Evolutionary conservation across 192 early-diverging fungal species (phyloP).

Genomic region (Kappamyces sp.): DNA sequence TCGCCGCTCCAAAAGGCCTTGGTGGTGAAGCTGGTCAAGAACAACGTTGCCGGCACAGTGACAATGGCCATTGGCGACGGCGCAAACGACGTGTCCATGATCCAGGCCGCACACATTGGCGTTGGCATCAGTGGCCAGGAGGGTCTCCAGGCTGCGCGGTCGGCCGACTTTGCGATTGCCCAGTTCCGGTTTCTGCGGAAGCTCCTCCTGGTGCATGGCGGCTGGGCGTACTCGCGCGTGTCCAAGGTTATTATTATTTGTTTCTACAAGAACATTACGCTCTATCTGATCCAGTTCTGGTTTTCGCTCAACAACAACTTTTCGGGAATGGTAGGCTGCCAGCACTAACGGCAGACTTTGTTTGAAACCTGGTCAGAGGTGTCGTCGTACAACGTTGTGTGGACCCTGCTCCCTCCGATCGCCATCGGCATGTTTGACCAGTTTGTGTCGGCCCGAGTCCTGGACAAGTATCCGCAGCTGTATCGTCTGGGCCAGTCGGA

Average conservation of each 20-base stretch:
- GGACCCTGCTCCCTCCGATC: slow-evolving; percentile 86
- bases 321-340: slow-evolving; percentile 60
- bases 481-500: slow-evolving; percentile 58
- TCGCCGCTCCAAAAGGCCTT: slow-evolving; percentile 97
- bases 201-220: slow-evolving; percentile 92
- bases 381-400: slow-evolving; percentile 89
- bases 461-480: slow-evolving; percentile 96
- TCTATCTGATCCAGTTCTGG: slow-evolving; percentile 99
- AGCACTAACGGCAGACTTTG: slow-evolving; percentile 59
- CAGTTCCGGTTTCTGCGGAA: slow-evolving; percentile 95
- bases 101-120: slow-evolving; percentile 97
- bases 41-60: slow-evolving; percentile 70
- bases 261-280: slow-evolving; percentile 98
- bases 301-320: slow-evolving; percentile 91
- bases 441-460: slow-evolving; percentile 82
- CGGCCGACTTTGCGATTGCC: slow-evolving; percentile 95
- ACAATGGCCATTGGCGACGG: slow-evolving; percentile 97
- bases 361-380: slow-evolving; percentile 96
- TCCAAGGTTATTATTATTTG: slow-evolving; percentile 93
- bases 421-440: slow-evolving; percentile 97
- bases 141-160: slow-evolving; percentile 92
- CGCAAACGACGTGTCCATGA: slow-evolving; percentile 99
- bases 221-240: slow-evolving; percentile 93
- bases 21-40: slow-evolving; percentile 94
- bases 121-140: slow-evolving; percentile 95